Conservation (phyloP, 371 early-diverging fungal genomes). For the Rhizopus arrhizus region DNA sequence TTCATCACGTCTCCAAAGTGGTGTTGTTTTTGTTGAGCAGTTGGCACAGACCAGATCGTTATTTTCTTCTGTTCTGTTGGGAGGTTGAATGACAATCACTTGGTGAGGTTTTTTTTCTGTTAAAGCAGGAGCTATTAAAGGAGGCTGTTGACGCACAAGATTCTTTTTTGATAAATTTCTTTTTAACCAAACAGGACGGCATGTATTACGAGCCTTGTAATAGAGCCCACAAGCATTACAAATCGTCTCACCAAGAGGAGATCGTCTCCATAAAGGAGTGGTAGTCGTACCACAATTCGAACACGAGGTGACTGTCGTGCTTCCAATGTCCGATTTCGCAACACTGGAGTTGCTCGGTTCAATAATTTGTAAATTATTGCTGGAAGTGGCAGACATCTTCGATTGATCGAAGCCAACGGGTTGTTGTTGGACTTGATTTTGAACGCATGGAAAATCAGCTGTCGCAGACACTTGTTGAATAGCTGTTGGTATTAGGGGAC, state of each 20-base stretch:
- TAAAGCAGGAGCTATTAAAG: constrained; percentile 37
- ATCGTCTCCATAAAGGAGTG: constrained; percentile 93
- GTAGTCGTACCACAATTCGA: constrained; percentile 87
- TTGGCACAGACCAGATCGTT: constrained; percentile 62
- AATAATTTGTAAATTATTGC: constrained; percentile 43
- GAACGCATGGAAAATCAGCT: constrained; percentile 11
- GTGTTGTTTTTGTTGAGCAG: constrained; percentile 77
- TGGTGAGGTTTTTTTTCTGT: not conserved
- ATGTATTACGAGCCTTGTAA: constrained; percentile 79
- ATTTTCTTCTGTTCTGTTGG: constrained; percentile 2
- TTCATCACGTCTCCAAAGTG: constrained; percentile 79
- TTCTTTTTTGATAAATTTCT: constrained; percentile 51
- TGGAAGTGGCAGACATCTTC: constrained; percentile 45
- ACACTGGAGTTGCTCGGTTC: constrained; percentile 63
- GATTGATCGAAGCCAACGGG: constrained; percentile 51
- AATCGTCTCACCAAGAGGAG: constrained; percentile 77
- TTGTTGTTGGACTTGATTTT: constrained; percentile 31
- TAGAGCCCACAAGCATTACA: constrained; percentile 95
- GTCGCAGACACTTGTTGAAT: constrained; percentile 18
- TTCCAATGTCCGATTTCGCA: constrained; percentile 59
- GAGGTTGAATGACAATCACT: not conserved
- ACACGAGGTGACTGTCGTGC: constrained; percentile 64
- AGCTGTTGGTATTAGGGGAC: constrained; percentile 37
- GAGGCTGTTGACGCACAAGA: constrained; percentile 28
- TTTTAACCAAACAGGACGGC: constrained; percentile 80